These are phyloP conservation scores for Agaricus blazei DNA, from an alignment of 768 basidiomycete genomes.

Conservation along the genomic window DNA sequence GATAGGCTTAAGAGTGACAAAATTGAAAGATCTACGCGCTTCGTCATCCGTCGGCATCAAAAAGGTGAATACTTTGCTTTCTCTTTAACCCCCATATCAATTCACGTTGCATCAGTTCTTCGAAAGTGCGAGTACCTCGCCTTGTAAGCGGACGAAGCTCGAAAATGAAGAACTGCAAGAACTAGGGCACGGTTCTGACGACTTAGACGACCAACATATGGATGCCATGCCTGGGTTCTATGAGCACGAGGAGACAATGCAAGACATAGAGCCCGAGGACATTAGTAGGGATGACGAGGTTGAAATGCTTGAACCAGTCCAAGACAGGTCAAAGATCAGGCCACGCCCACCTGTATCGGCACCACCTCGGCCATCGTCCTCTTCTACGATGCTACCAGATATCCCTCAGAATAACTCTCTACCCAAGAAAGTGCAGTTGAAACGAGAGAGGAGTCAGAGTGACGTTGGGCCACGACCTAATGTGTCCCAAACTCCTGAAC, in stretches of 20 bases:
- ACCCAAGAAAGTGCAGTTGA: neutral
- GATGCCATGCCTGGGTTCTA: slow-evolving; percentile 51
- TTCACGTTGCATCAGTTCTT: slow-evolving; percentile 46
- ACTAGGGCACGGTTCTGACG: slow-evolving; percentile 13
- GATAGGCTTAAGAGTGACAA: slow-evolving; percentile 85
- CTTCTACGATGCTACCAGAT: neutral
- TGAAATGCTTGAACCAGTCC: slow-evolving; percentile 6
- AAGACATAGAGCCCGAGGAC: slow-evolving; percentile 15
- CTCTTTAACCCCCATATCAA: neutral
- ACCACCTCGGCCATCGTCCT: slow-evolving; percentile 15
- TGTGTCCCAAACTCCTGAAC: neutral
- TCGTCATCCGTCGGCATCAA: slow-evolving; percentile 57
- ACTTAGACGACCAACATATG: slow-evolving; percentile 19
- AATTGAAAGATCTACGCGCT: slow-evolving; percentile 75
- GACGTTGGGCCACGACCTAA: slow-evolving; percentile 12
- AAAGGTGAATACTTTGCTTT: slow-evolving; percentile 40
- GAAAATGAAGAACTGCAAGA: slow-evolving; percentile 17
- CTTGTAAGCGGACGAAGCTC: slow-evolving; percentile 21
- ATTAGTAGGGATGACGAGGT: slow-evolving; percentile 14
- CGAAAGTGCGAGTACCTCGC: slow-evolving; percentile 24
- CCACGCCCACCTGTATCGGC: slow-evolving; percentile 21
- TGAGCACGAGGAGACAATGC: slow-evolving; percentile 43
- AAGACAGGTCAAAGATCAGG: slow-evolving; percentile 5
- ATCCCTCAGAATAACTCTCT: neutral
- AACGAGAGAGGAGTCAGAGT: slow-evolving; percentile 17